Evolutionary conservation across 2,329 filamentous ascomycete species (phyloP), one percentile per base, ranked within the genome.

Genomic region (Botrytis paeoniae): DNA sequence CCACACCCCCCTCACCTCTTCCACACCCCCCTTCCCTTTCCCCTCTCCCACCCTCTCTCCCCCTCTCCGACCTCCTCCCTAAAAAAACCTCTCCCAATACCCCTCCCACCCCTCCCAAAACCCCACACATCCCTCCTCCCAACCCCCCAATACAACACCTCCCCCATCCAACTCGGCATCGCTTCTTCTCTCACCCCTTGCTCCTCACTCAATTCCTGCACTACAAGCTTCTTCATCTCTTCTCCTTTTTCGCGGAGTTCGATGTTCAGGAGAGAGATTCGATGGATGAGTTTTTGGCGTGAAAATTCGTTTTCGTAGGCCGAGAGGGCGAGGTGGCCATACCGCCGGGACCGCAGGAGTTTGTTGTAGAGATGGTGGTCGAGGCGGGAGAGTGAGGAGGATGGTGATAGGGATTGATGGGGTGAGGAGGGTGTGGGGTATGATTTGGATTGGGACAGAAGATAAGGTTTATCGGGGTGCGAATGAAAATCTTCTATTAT

Each of bases 311-410:
- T 59, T 59, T 59, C 48, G 0, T 51, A 0, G 0, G 48, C 48
- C 10, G 0, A 1, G 0, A 51, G 25, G 0, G 48, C 48, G 48
- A 51, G 48, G 48, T 51, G 48, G 0, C 25, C 48, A 25, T 51
- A 51, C 0, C 48, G 48, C 1, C 48, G 48, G 10, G 48, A 51
- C 0, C 48, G 48, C 1, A n/a, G 48, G 12, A 51, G 48, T n/a
- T n/a, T n/a, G 25, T 6, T n/a, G 25, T n/a, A n/a, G 48, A 51
- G 48, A 2, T n/a, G 25, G 0, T 51, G 48, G 12, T 51, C 48
- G 4, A 51, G 48, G 48, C n/a, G 48, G 48, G 48, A 14, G 48
- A 51, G 25, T 25, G 48, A n/a, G 12, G 3, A 29, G 7, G 29
- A 9, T 59, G 51, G 22, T 4, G 45, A 48, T 48, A 4, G 54